Conservation (phyloP, 2,329 filamentous ascomycete genomes). For the Aspergillus ochraceus region DNA sequence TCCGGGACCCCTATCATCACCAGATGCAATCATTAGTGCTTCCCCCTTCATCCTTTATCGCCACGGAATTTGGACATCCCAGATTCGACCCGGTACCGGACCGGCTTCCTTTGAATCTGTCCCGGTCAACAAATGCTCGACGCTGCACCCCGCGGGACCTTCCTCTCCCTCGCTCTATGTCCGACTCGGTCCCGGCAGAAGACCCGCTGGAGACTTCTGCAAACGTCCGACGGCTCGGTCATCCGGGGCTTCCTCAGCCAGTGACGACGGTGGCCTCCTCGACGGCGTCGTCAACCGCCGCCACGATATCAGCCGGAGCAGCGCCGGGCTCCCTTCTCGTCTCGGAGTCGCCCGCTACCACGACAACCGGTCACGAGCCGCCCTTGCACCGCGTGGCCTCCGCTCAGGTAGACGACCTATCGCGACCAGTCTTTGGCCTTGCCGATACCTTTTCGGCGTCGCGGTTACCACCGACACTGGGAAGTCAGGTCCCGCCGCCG, state of each 20-base stretch:
- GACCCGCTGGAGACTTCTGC: slow-evolving; percentile 39
- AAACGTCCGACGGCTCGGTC: slow-evolving; percentile 32
- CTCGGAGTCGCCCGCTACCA: slow-evolving; percentile 15
- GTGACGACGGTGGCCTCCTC: slow-evolving; percentile 19
- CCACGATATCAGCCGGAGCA: slow-evolving; percentile 8
- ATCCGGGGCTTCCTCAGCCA: slow-evolving; percentile 29
- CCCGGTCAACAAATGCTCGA: slow-evolving; percentile 39
- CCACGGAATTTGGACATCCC: slow-evolving; percentile 37
- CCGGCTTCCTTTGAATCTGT: slow-evolving; percentile 33
- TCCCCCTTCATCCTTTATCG: slow-evolving; percentile 38
- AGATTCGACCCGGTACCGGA: slow-evolving; percentile 36
- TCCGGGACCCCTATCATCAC: slow-evolving; percentile 13
- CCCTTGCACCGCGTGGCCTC: slow-evolving; percentile 17
- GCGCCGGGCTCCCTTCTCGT: slow-evolving; percentile 13
- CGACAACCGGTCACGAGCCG: slow-evolving; percentile 13
- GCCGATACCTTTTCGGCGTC: slow-evolving; percentile 21
- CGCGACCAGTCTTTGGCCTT: slow-evolving; percentile 17
- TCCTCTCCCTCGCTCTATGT: slow-evolving; percentile 45
- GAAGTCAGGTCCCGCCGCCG: slow-evolving; percentile 18
- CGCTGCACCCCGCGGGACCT: slow-evolving; percentile 41
- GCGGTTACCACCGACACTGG: slow-evolving; percentile 21
- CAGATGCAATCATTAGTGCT: slow-evolving; percentile 46
- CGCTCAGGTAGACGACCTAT: slow-evolving; percentile 13
- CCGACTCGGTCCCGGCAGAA: slow-evolving; percentile 40
- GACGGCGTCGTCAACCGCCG: slow-evolving; percentile 9